phyloP scores from a whole-genome alignment of 768 basidiomycete species.

The Hericium erinaceus region DNA sequence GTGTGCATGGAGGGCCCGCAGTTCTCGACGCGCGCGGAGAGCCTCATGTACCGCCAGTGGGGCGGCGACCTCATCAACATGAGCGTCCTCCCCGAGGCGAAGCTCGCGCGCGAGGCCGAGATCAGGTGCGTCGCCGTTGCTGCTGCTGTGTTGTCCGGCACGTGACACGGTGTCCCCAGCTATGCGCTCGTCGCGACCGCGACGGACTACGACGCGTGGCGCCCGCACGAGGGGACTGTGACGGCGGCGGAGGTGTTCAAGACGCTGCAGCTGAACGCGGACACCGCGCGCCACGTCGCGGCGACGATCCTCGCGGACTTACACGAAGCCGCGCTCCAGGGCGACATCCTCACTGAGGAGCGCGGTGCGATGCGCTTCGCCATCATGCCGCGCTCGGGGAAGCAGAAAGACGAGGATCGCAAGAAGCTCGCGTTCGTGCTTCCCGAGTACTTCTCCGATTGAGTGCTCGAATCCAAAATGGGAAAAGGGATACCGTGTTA shows the following conservation, averaged over 20 bases:
- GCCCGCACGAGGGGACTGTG: slow-evolving; percentile 69
- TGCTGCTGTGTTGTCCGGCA: background rate
- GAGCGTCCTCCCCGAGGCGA: slow-evolving; percentile 95
- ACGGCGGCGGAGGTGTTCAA: slow-evolving; percentile 89
- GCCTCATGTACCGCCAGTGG: slow-evolving; percentile 86
- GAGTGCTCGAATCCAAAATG: background rate
- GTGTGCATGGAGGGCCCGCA: slow-evolving; percentile 97
- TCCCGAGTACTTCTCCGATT: slow-evolving; percentile 57
- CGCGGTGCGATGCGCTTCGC: slow-evolving; percentile 78
- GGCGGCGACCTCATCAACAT: slow-evolving; percentile 95
- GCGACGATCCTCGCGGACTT: slow-evolving; percentile 62
- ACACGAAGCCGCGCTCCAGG: slow-evolving; percentile 44
- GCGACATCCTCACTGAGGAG: slow-evolving; percentile 55
- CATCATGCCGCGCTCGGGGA: slow-evolving; percentile 63
- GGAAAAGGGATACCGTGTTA: background rate
- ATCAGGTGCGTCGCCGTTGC: slow-evolving; percentile 48
- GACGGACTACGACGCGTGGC: slow-evolving; percentile 96
- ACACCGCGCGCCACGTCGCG: slow-evolving; percentile 72
- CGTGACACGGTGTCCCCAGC: slow-evolving; percentile 30
- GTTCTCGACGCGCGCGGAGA: slow-evolving; percentile 98
- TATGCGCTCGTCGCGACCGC: slow-evolving; percentile 86
- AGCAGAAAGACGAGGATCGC: slow-evolving; percentile 48
- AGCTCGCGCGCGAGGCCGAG: slow-evolving; percentile 92
- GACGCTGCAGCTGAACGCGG: slow-evolving; percentile 78
- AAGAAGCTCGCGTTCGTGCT: slow-evolving; percentile 68